phyloP scores from a whole-genome alignment of 345 rosid genomes.

The Linum lewisii region DNA sequence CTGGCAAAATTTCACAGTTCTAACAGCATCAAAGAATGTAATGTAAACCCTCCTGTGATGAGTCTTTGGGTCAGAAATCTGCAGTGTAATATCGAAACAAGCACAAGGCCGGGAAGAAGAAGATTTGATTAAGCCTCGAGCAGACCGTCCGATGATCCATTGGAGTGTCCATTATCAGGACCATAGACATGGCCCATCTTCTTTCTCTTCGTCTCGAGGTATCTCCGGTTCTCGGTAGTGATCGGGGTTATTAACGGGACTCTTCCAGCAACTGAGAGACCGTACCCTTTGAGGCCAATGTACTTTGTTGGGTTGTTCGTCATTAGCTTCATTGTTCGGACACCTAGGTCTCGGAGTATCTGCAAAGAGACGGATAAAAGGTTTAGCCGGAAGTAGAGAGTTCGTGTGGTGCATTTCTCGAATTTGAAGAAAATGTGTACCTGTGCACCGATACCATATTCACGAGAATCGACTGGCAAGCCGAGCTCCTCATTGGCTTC shows the following conservation, averaged over 20 bases:
- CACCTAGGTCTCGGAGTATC: slow-evolving; percentile 72
- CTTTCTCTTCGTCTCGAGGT: slow-evolving; percentile 57
- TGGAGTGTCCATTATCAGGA: neutral
- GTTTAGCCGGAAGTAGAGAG: neutral
- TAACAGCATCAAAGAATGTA: too few species aligned
- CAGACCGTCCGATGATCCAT: neutral
- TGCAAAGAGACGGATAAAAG: slow-evolving; percentile 13
- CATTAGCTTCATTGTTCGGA: slow-evolving; percentile 82
- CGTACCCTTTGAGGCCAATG: slow-evolving; percentile 71
- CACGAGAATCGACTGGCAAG: slow-evolving; percentile 7
- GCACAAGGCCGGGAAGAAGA: too few species aligned
- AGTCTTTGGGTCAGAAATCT: too few species aligned
- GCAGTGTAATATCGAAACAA: too few species aligned
- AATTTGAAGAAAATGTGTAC: neutral
- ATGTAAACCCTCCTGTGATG: too few species aligned
- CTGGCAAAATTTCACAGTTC: too few species aligned
- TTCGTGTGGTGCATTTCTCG: neutral
- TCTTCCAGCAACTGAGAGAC: slow-evolving; percentile 52
- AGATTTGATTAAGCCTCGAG: neutral
- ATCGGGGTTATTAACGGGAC: slow-evolving; percentile 62
- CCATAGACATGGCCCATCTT: slow-evolving; percentile 81
- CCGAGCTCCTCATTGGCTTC: slow-evolving; percentile 9
- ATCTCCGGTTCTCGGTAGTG: slow-evolving; percentile 63
- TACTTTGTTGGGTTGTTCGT: slow-evolving; percentile 85
- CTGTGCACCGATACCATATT: slow-evolving; percentile 11